A percentile compares a stretch with the other conserved stretches of the same genome.
These are phyloP conservation scores for Coprinopsis strossmayeri DNA, from an alignment of 768 basidiomycete genomes.

Conservation along the genomic window DNA sequence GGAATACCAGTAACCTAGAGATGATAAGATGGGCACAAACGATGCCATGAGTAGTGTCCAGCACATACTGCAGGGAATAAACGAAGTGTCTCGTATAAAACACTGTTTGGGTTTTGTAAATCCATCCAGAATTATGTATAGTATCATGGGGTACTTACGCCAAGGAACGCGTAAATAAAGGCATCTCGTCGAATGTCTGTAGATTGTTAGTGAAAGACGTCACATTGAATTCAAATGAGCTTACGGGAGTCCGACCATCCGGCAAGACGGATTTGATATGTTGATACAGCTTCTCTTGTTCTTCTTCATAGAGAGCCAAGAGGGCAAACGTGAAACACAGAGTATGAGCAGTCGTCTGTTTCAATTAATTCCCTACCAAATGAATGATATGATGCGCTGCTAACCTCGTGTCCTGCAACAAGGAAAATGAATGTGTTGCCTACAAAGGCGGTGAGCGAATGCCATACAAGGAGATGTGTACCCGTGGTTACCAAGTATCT, in stretches of 20 bases:
- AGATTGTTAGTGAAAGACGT: background rate
- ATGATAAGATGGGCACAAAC: background rate
- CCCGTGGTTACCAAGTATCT: constrained; percentile 28
- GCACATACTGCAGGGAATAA: constrained; percentile 29
- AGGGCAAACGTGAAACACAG: constrained; percentile 31
- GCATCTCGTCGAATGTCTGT: background rate
- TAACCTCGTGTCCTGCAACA: constrained; percentile 59
- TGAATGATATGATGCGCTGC: no score
- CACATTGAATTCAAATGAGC: background rate
- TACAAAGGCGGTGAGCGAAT: constrained; percentile 7
- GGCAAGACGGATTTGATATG: constrained; percentile 27
- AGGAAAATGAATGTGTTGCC: constrained; percentile 45
- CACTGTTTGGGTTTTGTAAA: constrained; percentile 19
- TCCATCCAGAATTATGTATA: no score
- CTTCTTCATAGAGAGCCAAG: constrained; percentile 32
- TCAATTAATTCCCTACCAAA: no score
- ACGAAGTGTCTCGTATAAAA: constrained; percentile 38
- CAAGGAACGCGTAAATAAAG: constrained; percentile 21
- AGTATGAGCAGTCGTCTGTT: constrained; percentile 28
- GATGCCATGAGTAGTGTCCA: background rate
- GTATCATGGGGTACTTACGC: no score
- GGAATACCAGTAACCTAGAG: constrained; percentile 9
- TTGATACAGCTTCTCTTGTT: constrained; percentile 29
- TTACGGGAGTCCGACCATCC: constrained; percentile 26
- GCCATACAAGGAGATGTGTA: background rate